Percentiles rank a stretch among this genome's conserved stretches.
Conservation (phyloP, 495 filamentous ascomycete genomes). For the Neurospora tetraspora region DNA sequence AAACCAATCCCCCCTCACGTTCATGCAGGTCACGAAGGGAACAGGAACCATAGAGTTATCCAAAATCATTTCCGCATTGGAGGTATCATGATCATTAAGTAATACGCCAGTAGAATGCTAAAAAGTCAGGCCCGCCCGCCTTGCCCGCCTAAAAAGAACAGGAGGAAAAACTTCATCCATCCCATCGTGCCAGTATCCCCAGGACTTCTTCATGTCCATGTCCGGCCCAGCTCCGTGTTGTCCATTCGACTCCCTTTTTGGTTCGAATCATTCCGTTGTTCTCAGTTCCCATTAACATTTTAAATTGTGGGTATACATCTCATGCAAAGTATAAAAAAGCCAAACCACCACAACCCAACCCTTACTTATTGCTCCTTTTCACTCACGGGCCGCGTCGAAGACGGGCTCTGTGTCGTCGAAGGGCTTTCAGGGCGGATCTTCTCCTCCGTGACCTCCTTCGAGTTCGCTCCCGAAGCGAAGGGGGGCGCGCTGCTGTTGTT, state of each 20-base stretch:
- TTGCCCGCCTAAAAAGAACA: background rate
- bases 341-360: background rate
- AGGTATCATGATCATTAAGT: background rate
- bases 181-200: background rate
- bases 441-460: background rate
- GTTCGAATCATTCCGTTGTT: background rate
- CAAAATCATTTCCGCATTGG: background rate
- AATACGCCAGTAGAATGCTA: background rate
- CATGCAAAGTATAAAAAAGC: background rate
- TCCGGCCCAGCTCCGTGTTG: background rate
- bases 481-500: background rate
- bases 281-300: background rate
- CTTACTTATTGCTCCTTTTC: background rate
- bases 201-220: background rate
- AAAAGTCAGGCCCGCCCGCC: background rate
- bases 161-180: background rate
- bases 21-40: background rate
- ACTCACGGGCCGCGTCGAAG: background rate
- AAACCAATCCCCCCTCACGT: background rate
- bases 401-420: background rate
- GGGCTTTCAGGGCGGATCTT: background rate
- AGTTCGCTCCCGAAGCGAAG: background rate
- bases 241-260: background rate
- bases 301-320: background rate
- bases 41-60: background rate